Evolutionary conservation across 1,284 basidiomycete species (phyloP).

Genomic region (Sphagnurus paluster): DNA sequence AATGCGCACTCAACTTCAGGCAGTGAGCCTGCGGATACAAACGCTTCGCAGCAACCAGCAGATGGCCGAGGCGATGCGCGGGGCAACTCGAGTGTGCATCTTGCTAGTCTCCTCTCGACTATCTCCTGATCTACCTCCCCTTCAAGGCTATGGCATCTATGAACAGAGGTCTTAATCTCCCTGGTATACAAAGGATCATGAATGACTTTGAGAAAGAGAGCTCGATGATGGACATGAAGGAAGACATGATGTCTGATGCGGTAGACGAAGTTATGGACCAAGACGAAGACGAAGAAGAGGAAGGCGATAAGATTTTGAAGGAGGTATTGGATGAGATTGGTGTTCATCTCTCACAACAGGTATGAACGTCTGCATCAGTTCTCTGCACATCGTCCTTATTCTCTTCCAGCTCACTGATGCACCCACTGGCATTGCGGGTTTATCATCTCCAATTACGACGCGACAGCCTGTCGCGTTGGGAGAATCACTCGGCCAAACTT

Average conservation of each 20-base stretch:
- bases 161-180: constrained; percentile 95
- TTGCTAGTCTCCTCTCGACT: constrained; percentile 11
- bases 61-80: constrained; percentile 99
- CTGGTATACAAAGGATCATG: constrained; percentile 95
- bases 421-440: constrained; percentile 68
- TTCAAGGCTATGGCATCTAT: constrained; percentile 95
- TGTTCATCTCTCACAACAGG: constrained; percentile 89
- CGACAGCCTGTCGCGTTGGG: constrained; percentile 83
- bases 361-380: constrained; percentile 34
- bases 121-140: not conserved
- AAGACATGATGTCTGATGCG: constrained; percentile 99
- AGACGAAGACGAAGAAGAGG: constrained; percentile 94
- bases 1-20: constrained; percentile 98
- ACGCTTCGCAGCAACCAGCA: constrained; percentile 96
- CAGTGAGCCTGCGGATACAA: constrained; percentile 94
- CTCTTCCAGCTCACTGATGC: constrained; percentile 73
- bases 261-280: constrained; percentile 99
- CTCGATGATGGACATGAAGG: constrained; percentile 99
- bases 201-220: constrained; percentile 98
- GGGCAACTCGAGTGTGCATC: constrained; percentile 83
- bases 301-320: constrained; percentile 94
- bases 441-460: constrained; percentile 62
- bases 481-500: constrained; percentile 48
- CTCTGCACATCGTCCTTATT: constrained; percentile 5
- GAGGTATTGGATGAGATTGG: constrained; percentile 99